phyloP scores from a whole-genome alignment of 768 basidiomycete species.

The Termitomyces sp. region DNA sequence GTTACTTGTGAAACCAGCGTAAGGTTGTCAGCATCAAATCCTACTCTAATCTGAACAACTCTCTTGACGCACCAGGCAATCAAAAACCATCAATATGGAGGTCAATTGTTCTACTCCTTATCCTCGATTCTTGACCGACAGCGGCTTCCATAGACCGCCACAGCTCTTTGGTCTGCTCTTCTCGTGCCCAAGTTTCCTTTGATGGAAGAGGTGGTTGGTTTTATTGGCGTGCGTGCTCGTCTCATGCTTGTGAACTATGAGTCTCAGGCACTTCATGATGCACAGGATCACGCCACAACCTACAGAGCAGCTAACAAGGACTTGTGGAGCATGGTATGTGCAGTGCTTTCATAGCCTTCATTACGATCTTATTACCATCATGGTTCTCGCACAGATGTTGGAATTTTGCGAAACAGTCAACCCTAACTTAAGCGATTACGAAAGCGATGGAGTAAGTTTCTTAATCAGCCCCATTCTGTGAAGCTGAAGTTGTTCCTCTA shows the following conservation, averaged over 20 bases:
- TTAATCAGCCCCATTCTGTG: background rate
- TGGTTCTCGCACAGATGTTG: slow-evolving; percentile 44
- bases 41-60: background rate
- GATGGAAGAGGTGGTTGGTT: slow-evolving; percentile 59
- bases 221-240: slow-evolving; percentile 48
- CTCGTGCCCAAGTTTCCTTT: slow-evolving; percentile 64
- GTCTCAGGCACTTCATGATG: slow-evolving; percentile 17
- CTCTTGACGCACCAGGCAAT: slow-evolving; percentile 37
- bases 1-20: slow-evolving; percentile 66
- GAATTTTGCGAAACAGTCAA: slow-evolving; percentile 70
- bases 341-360: background rate
- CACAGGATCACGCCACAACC: slow-evolving; percentile 38
- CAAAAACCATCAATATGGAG: slow-evolving; percentile 79
- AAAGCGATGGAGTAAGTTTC: slow-evolving; percentile 64
- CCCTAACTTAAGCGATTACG: slow-evolving; percentile 59
- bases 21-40: slow-evolving; percentile 24
- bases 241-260: background rate
- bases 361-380: background rate
- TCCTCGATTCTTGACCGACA: background rate
- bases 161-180: slow-evolving; percentile 73
- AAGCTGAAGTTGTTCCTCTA: slow-evolving; percentile 1
- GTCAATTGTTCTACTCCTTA: slow-evolving; percentile 28
- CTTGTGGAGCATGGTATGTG: slow-evolving; percentile 76
- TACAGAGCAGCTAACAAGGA: slow-evolving; percentile 84
- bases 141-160: slow-evolving; percentile 45